Percentiles rank a stretch among this genome's conserved stretches.
Evolutionary conservation across 148 eudicot species (phyloP).

Genomic region (Persicaria tinctoria): DNA sequence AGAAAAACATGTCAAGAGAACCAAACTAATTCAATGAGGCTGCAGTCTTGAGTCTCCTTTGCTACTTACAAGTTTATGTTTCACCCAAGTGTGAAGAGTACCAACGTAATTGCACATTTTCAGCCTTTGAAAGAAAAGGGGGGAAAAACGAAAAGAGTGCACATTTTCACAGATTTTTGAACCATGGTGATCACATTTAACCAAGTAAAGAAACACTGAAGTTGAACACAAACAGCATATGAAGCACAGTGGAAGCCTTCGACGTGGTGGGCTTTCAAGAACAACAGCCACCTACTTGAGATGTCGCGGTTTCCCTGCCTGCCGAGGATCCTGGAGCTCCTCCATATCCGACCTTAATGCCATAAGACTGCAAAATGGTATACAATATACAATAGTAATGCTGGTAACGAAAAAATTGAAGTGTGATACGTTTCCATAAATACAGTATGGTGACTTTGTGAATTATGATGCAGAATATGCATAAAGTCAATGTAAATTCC

Average conservation of each 20-base stretch:
- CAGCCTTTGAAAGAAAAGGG: neutral
- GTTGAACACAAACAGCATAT: neutral
- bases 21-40: neutral
- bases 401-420: neutral
- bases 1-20: no score
- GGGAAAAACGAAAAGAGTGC: neutral
- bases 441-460: neutral
- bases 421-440: neutral
- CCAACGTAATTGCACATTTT: neutral
- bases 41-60: neutral
- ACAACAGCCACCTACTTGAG: conserved; percentile 13
- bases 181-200: no score
- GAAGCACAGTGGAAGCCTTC: neutral
- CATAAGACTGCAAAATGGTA: conserved; percentile 1
- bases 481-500: no score
- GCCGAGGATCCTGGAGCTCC: conserved; percentile 1
- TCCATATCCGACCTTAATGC: conserved; percentile 14
- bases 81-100: no score
- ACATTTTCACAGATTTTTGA: neutral
- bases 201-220: neutral
- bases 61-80: neutral
- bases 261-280: neutral
- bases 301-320: conserved; percentile 6
- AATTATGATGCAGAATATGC: no score
- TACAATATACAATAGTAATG: neutral